Base-by-base conservation (phyloP, 2,329 filamentous ascomycete genomes). In the Ceratocystis huliohia region DNA sequence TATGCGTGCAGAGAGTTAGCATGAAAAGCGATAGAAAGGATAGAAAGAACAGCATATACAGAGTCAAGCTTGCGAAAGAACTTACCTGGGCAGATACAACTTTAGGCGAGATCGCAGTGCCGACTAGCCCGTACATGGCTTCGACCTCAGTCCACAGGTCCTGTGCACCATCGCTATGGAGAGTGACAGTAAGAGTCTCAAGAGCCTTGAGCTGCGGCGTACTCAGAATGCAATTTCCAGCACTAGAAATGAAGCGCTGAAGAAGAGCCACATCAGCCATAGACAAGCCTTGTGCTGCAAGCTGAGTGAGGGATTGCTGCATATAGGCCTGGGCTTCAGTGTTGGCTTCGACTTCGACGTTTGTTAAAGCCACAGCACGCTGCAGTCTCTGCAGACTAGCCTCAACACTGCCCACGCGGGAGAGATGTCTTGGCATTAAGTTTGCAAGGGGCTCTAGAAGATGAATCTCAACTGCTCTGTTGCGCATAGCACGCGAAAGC, bases 401-500 rank as follows among this genome's bases (percentile, higher is more conserved):
- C 68, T 85, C 83, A 30, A 84, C 73, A 8, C 77, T 74, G 0
- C 78, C 71, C 15, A 83, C 73, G 30, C 73, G 76, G n/a, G 72
- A 72, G n/a, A 76, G 72, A 41, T 69, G 71, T 75, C 76, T 2
- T 70, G 64, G 1, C 74, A 66, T 66, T 10, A 53, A 68, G 1
- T 77, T 74, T 1, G 76, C 75, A 3, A 77, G 75, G 74, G 69
- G 85, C 45, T 41, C 50, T 7, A 67, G 80, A 59, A 99, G 79
- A 72, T 87, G 94, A 8, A 99, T 88, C 75, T 99, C 95, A 30
- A 96, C 82, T 62, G 91, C 91, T 74, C 94, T 85, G 75, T 99
- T 99, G 67, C 95, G 83, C 94, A 99, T 99, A 0, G 94, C 94
- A 69, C 94, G 84, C 2, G 94, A 99, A 7, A 99, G 80, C 74